These are phyloP conservation scores for Betula pendula DNA, from an alignment of 306 rosid genomes.

Conservation along the genomic window DNA sequence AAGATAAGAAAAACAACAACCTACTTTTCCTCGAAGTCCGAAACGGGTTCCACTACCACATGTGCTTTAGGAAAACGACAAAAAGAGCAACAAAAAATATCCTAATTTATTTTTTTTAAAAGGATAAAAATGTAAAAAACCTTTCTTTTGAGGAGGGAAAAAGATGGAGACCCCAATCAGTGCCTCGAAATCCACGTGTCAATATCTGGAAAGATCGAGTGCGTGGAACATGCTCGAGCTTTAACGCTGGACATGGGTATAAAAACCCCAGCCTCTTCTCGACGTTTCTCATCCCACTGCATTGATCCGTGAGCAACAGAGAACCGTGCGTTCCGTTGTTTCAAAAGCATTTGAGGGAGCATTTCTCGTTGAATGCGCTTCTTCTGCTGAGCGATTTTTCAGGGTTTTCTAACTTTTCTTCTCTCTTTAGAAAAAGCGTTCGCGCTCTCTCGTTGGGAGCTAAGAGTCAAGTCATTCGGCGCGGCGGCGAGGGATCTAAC, in stretches of 20 bases:
- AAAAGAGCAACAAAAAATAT: not conserved
- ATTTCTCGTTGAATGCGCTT: constrained; percentile 40
- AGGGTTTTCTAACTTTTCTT: too few species aligned
- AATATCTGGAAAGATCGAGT: not conserved
- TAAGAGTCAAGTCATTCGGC: not conserved
- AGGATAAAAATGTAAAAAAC: not conserved
- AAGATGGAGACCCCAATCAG: not conserved
- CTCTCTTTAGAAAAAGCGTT: not conserved
- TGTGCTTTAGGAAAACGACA: not conserved
- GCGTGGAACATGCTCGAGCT: constrained; percentile 36
- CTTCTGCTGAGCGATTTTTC: not conserved
- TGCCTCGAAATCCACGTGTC: constrained; percentile 33
- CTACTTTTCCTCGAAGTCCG: not conserved
- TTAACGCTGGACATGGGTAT: constrained; percentile 30
- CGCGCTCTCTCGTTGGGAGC: not conserved
- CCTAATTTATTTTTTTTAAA: not conserved
- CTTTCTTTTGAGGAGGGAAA: not conserved
- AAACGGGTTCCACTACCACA: not conserved
- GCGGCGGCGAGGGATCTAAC: not conserved
- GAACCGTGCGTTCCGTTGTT: too few species aligned
- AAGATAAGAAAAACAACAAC: not conserved
- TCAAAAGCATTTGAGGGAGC: constrained; percentile 25
- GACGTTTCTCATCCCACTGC: not conserved
- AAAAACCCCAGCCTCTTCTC: constrained; percentile 22
- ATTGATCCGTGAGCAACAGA: too few species aligned